Conservation (phyloP, 192 early-diverging fungal genomes). For the Rhizoclosmatium sp. region DNA sequence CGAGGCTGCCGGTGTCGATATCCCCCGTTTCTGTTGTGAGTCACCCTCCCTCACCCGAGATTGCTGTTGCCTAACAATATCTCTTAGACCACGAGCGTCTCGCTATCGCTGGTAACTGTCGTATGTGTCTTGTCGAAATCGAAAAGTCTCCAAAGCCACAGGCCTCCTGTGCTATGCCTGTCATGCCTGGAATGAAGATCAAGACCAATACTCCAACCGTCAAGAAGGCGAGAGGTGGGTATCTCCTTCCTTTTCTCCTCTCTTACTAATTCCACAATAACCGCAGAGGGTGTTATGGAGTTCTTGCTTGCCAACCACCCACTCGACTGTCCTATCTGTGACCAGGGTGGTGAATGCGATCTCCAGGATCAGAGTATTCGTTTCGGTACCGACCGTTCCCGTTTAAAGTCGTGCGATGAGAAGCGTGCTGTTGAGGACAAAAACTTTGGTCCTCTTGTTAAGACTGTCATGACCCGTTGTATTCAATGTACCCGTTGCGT, state of each 20-base stretch:
- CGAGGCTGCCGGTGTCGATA: slow-evolving; percentile 92
- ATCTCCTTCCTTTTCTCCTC: background rate
- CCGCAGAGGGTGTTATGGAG: slow-evolving; percentile 65
- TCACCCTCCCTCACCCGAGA: slow-evolving; percentile 20
- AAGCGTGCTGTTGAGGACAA: slow-evolving; percentile 99
- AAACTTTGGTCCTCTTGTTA: slow-evolving; percentile 93
- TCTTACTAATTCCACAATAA: background rate
- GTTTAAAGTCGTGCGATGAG: slow-evolving; percentile 81
- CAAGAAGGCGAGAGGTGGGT: slow-evolving; percentile 83
- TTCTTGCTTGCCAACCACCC: slow-evolving; percentile 98
- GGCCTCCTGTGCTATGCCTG: slow-evolving; percentile 97
- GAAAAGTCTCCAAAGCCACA: slow-evolving; percentile 95
- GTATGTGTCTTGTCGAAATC: slow-evolving; percentile 99
- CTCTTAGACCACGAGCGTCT: slow-evolving; percentile 81
- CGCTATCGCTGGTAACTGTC: slow-evolving; percentile 97
- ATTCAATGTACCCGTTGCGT: slow-evolving; percentile 99
- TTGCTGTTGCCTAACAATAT: slow-evolving; percentile 1
- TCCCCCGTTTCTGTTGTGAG: slow-evolving; percentile 76
- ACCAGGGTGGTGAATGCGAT: slow-evolving; percentile 99
- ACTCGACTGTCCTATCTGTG: slow-evolving; percentile 97
- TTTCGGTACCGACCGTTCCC: slow-evolving; percentile 92
- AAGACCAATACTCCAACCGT: slow-evolving; percentile 94
- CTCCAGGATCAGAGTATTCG: slow-evolving; percentile 97
- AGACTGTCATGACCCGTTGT: slow-evolving; percentile 97
- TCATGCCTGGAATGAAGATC: slow-evolving; percentile 96